Conservation (phyloP, 2,329 filamentous ascomycete genomes). For the Ophiostoma novo-ulmi region DNA sequence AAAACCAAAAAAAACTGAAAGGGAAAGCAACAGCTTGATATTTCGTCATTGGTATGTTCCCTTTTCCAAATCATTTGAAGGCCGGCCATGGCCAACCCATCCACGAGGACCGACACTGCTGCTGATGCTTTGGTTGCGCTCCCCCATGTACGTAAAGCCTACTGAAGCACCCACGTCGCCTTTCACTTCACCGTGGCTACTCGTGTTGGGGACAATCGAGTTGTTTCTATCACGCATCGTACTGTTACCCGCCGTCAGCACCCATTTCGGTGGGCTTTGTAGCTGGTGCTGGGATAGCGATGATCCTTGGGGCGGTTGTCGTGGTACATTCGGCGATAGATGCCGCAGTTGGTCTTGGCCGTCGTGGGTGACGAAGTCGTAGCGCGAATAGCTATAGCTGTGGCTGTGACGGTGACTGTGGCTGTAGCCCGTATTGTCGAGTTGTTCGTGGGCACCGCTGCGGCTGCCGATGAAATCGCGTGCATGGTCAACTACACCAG, state of each 20-base stretch:
- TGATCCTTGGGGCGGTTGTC: background rate
- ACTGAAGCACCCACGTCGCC: background rate
- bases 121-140: background rate
- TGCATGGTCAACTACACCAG: background rate
- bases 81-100: background rate
- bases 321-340: background rate
- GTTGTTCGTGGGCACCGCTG: background rate
- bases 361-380: background rate
- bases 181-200: background rate
- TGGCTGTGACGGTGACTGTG: background rate
- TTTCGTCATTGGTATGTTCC: background rate
- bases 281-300: constrained; percentile 13
- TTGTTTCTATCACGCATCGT: background rate
- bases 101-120: constrained; percentile 1
- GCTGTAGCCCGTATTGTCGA: background rate
- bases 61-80: background rate
- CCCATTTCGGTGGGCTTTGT: background rate
- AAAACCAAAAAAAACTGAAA: background rate
- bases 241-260: background rate
- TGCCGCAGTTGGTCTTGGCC: background rate
- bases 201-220: background rate
- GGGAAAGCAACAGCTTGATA: background rate
- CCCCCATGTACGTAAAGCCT: background rate
- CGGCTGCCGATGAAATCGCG: background rate
- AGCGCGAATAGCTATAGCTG: background rate